Percentiles rank a stretch among this genome's conserved stretches.
Evolutionary conservation across 2,329 filamentous ascomycete genomes (phyloP).

Genomic region (Aspergillus carbonarius): DNA sequence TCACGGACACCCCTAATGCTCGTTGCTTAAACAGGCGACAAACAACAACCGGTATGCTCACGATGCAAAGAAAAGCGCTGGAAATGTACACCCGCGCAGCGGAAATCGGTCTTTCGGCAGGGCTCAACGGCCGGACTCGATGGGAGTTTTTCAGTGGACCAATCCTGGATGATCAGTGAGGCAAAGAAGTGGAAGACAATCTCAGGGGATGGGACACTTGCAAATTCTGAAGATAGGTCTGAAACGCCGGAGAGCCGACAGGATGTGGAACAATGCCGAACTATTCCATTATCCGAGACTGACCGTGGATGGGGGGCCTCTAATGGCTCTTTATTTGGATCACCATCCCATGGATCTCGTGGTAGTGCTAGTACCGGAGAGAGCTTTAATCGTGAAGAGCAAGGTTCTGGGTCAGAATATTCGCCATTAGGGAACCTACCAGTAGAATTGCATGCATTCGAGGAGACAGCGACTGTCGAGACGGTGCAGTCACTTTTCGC

Average conservation of each 20-base stretch:
- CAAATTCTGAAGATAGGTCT: background rate
- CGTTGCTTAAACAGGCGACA: constrained; percentile 12
- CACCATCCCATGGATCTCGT: too few species aligned
- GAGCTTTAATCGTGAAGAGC: too few species aligned
- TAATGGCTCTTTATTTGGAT: too few species aligned
- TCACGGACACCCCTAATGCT: background rate
- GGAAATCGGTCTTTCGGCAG: constrained; percentile 18
- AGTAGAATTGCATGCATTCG: too few species aligned
- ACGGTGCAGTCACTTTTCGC: too few species aligned
- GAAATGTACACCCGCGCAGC: constrained; percentile 11
- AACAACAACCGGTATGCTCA: constrained; percentile 15
- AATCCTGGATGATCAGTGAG: constrained; percentile 25
- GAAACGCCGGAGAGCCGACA: background rate
- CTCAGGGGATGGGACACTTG: background rate
- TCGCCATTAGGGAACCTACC: too few species aligned
- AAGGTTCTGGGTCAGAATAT: too few species aligned
- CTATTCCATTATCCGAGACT: too few species aligned
- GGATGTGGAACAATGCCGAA: background rate
- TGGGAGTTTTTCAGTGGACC: constrained; percentile 9
- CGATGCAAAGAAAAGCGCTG: constrained; percentile 17
- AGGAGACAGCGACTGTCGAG: too few species aligned
- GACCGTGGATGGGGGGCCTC: too few species aligned
- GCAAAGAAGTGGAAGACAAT: constrained; percentile 16
- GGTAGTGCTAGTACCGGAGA: too few species aligned
- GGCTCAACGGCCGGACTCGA: constrained; percentile 16